Base-by-base conservation (phyloP, 257 asterid genomes). In the Plectranthus barbatus region DNA sequence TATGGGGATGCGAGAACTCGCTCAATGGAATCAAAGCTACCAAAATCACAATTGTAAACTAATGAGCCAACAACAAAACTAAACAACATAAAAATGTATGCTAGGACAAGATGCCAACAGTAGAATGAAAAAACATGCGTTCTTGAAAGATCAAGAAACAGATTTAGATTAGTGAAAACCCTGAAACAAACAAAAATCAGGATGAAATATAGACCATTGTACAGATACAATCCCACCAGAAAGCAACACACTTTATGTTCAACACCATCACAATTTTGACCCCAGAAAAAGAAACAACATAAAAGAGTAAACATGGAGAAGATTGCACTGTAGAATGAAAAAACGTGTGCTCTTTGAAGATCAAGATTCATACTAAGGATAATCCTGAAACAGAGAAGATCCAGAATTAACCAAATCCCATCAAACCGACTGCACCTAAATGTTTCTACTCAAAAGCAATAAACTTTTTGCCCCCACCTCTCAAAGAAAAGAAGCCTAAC, bases 1-100 rank as follows among this genome's bases (percentile, higher is more conserved):
- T 15, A 57, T 70, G 63, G 8, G 86, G 60, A 1, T 83, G 72
- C 0, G 78, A 62, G 66, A 91, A 72, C 36, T 91, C 96, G 24
- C 67, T 60, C 73, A 83, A 51, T 31, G 98, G 96, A 67, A 91
- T 86, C 81, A 88, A 75, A 60, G 98, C 98, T 91, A 79, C 60
- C 53, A 71, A 72, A 44, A 40, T 6, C 20, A 67, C 64, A 66
- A 18, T 41, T 12, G 7, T 47, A 6, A 31, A 29, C 19, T 33
- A 9, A 33, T 55, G 29, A 56, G 46, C 29, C 7, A 31, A 54
- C 31, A 26, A 26, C 5, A 26, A 5, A 26, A 26, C 31, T 5
- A 26, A 26, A 26, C 21, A 6, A 18, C 31, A 56, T n/a, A 4
- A 33, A 13, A 33, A 6, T 19, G 13, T 10, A 20, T 1, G 4